phyloP scores from a whole-genome alignment of 78 protist species.

The Fonticula alba region DNA sequence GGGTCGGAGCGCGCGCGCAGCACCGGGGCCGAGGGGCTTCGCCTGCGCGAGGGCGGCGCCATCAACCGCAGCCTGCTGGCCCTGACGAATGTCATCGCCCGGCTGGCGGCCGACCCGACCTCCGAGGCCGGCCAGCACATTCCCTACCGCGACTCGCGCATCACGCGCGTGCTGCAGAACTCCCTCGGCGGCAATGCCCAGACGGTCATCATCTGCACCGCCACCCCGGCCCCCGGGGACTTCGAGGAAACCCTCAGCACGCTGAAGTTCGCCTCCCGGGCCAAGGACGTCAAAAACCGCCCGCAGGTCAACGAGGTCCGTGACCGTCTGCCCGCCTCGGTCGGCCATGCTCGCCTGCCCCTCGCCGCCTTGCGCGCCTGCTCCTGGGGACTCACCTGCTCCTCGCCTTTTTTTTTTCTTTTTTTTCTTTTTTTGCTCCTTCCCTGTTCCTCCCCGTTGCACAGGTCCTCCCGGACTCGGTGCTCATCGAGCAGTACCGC shows the following conservation, averaged over 20 bases:
- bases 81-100: slow-evolving; percentile 52
- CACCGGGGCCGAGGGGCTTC: slow-evolving; percentile 59
- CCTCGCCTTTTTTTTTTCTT: no score
- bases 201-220: slow-evolving; percentile 24
- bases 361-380: no score
- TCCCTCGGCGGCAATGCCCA: slow-evolving; percentile 64
- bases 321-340: no score
- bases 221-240: slow-evolving; percentile 36
- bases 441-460: no score
- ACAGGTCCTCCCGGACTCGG: no score
- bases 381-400: no score
- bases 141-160: slow-evolving; percentile 56
- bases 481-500: no score
- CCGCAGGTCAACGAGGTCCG: slow-evolving; percentile 55
- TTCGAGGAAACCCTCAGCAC: slow-evolving; percentile 34
- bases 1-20: slow-evolving; percentile 50
- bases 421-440: no score
- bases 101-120: slow-evolving; percentile 14
- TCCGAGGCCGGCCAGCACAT: slow-evolving; percentile 12
- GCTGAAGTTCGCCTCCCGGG: slow-evolving; percentile 63
- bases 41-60: slow-evolving; percentile 57
- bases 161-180: slow-evolving; percentile 51
- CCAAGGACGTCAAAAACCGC: slow-evolving; percentile 56
- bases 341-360: no score
- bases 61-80: slow-evolving; percentile 55